Evolutionary conservation across 2,329 filamentous ascomycete genomes (phyloP).

Genomic region (Xylaria sp.): DNA sequence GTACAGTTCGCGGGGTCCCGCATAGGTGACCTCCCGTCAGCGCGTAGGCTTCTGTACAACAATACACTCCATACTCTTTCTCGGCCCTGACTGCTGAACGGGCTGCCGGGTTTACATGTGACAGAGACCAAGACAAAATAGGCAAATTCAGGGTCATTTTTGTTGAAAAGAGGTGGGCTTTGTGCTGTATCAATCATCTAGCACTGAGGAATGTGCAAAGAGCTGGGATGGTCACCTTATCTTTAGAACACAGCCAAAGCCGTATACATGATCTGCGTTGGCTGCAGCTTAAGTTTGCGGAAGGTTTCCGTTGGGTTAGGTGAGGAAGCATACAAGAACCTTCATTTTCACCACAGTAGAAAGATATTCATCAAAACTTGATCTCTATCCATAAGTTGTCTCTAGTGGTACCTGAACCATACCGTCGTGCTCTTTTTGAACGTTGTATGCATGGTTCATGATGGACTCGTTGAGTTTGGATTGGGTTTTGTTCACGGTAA

Average conservation of each 20-base stretch:
- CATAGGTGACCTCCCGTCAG: no score
- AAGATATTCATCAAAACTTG: neutral
- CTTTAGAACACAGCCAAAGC: neutral
- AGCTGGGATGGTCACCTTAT: neutral
- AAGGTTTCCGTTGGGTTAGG: neutral
- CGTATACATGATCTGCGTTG: neutral
- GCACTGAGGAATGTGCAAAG: neutral
- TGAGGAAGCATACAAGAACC: neutral
- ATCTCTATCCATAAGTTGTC: neutral
- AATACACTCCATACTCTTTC: no score
- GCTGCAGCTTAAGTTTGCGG: neutral
- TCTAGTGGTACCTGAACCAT: neutral
- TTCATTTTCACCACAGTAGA: neutral
- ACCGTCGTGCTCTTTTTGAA: neutral
- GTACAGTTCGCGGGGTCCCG: no score
- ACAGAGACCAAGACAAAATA: no score
- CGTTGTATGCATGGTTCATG: neutral
- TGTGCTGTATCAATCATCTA: neutral
- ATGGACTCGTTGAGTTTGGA: neutral
- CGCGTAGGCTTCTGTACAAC: no score
- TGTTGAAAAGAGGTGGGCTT: neutral
- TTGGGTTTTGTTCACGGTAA: neutral
- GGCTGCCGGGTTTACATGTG: no score
- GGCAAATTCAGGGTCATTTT: no score
- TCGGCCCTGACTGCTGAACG: no score